phyloP scores from a whole-genome alignment of 371 early-diverging fungal genomes.

The Mortierella sp. region DNA sequence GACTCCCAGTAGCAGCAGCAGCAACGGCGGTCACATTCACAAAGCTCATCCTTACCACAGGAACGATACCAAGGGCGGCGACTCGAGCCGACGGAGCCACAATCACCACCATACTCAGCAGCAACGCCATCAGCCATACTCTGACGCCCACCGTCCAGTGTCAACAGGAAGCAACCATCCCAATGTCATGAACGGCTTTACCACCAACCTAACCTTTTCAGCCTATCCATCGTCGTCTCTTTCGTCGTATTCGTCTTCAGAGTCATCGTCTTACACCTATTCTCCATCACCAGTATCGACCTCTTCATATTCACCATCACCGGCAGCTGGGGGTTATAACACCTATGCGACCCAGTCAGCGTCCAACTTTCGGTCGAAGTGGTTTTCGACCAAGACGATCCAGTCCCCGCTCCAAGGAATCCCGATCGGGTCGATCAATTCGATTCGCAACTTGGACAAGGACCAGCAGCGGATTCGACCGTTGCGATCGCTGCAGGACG shows the following conservation, averaged over 20 bases:
- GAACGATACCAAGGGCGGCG: neutral
- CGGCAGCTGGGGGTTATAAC: neutral
- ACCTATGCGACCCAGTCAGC: neutral
- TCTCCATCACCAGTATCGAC: conserved; percentile 1
- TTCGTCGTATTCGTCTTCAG: neutral
- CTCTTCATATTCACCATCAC: conserved; percentile 16
- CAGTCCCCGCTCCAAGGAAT: conserved; percentile 26
- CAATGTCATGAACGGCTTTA: neutral
- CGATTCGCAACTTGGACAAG: conserved; percentile 39
- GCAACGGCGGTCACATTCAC: neutral
- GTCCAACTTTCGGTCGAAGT: neutral
- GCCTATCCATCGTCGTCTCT: neutral
- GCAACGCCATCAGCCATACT: neutral
- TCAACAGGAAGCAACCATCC: conserved; percentile 4
- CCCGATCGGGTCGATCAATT: conserved; percentile 43
- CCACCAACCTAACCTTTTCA: neutral
- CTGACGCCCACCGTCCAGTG: neutral
- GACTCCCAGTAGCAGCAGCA: neutral
- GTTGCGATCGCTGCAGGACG: conserved; percentile 18
- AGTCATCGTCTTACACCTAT: neutral
- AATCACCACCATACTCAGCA: neutral
- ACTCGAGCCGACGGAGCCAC: neutral
- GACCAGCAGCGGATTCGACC: conserved; percentile 28
- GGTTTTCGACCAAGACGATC: conserved; percentile 19
- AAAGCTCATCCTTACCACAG: neutral